Evolutionary conservation across 768 basidiomycete genomes (phyloP).

Genomic region (Pisolithus tinctorius): DNA sequence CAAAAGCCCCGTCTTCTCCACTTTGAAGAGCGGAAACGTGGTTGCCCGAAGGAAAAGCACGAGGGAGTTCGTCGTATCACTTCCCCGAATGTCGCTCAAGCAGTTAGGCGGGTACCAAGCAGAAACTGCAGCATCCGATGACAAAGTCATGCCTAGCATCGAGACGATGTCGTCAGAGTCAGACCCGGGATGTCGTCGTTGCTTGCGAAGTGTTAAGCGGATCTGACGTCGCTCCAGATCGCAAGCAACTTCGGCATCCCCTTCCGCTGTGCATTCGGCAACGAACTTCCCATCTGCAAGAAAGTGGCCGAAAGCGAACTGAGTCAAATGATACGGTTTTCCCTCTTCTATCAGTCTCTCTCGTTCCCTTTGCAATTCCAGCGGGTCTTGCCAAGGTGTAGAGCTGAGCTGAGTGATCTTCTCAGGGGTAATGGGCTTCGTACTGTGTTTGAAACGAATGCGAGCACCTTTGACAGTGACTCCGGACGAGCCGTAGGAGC

Average conservation of each 20-base stretch:
- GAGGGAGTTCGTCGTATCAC: constrained; percentile 4
- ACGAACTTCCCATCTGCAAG: constrained; percentile 29
- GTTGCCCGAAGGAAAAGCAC: constrained; percentile 28
- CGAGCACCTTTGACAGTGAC: constrained; percentile 20
- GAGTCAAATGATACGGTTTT: constrained; percentile 14
- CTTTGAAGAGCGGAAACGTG: constrained; percentile 25
- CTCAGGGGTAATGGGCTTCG: constrained; percentile 13
- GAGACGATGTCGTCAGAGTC: not conserved
- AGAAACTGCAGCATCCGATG: not conserved
- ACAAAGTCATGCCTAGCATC: constrained; percentile 1
- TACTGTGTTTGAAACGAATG: constrained; percentile 18
- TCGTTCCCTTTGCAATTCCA: constrained; percentile 15
- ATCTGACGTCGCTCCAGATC: constrained; percentile 27
- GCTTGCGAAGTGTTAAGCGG: constrained; percentile 25
- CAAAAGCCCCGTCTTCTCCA: not conserved
- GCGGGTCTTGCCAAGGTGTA: constrained; percentile 27
- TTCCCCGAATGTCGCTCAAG: constrained; percentile 18
- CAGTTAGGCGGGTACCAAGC: constrained; percentile 16
- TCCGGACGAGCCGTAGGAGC: constrained; percentile 18
- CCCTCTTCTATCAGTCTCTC: constrained; percentile 18
- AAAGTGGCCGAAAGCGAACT: constrained; percentile 31
- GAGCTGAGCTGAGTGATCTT: constrained; percentile 19
- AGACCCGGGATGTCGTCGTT: constrained; percentile 10
- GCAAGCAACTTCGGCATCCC: constrained; percentile 28
- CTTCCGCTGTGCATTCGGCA: constrained; percentile 21